Evolutionary conservation across 176 grass and related monocot genomes (phyloP).

Genomic region (Thalia dealbata): DNA sequence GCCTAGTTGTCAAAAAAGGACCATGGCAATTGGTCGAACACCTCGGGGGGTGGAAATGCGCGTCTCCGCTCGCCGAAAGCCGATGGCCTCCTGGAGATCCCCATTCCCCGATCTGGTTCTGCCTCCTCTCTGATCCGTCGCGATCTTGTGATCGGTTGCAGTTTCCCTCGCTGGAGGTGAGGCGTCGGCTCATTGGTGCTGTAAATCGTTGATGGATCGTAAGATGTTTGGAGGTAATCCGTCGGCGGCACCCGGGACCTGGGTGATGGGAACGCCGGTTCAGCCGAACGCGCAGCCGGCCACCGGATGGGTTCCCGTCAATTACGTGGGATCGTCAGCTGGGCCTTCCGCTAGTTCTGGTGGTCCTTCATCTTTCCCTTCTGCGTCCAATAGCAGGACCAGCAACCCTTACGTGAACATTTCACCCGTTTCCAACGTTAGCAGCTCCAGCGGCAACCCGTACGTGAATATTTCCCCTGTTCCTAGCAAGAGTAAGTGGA

Average conservation of each 20-base stretch:
- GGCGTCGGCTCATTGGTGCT: neutral
- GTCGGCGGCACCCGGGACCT: neutral
- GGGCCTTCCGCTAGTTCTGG: neutral
- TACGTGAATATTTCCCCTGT: conserved; percentile 51
- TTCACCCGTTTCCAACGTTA: conserved; percentile 9
- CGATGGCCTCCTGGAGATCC: too few species aligned
- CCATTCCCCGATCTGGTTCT: too few species aligned
- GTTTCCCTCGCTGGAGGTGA: neutral
- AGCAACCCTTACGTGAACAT: neutral
- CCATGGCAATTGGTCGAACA: too few species aligned
- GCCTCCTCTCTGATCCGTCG: too few species aligned
- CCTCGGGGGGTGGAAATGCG: too few species aligned
- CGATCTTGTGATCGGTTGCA: neutral
- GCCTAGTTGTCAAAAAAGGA: too few species aligned
- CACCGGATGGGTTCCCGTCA: neutral
- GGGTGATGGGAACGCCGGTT: conserved; percentile 19
- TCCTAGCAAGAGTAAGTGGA: conserved; percentile 35
- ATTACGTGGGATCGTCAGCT: too few species aligned
- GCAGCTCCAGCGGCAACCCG: conserved; percentile 28
- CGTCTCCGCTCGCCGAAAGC: too few species aligned
- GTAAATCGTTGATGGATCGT: neutral
- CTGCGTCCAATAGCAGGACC: neutral
- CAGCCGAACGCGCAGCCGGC: neutral
- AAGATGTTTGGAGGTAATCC: neutral
- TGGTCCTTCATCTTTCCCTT: neutral